phyloP scores from a whole-genome alignment of 139 green algal species.

The Chlorella sp. region DNA sequence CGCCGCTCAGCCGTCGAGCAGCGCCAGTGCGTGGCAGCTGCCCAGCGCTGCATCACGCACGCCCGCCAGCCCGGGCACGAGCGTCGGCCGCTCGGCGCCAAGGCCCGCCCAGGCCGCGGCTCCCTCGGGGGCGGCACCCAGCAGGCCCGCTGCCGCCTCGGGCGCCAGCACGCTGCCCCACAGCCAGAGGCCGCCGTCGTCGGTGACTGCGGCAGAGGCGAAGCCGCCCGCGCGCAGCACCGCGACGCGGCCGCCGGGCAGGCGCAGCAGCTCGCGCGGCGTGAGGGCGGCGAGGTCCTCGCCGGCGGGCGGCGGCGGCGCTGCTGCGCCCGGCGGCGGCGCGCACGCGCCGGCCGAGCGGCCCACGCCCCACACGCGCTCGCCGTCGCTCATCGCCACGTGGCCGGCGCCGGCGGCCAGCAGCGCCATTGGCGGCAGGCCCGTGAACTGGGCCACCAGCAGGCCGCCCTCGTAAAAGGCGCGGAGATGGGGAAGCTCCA shows the following conservation, averaged over 20 bases:
- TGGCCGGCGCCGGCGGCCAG: slow-evolving; percentile 62
- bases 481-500: slow-evolving; percentile 7
- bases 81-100: background rate
- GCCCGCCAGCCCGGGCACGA: slow-evolving; percentile 33
- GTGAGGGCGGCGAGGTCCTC: slow-evolving; percentile 6
- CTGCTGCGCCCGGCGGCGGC: background rate
- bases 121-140: background rate
- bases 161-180: slow-evolving; percentile 60
- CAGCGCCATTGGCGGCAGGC: slow-evolving; percentile 52
- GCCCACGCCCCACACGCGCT: slow-evolving; percentile 61
- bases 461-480: slow-evolving; percentile 5
- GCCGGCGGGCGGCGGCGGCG: background rate
- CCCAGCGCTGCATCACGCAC: slow-evolving; percentile 35
- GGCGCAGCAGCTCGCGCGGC: slow-evolving; percentile 43
- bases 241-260: slow-evolving; percentile 27
- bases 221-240: slow-evolving; percentile 51
- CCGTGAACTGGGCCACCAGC: slow-evolving; percentile 39
- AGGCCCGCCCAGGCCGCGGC: slow-evolving; percentile 32
- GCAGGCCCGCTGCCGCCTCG: background rate
- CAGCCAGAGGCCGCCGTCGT: slow-evolving; percentile 53
- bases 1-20: slow-evolving; percentile 2
- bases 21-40: slow-evolving; percentile 26
- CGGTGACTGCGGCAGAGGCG: slow-evolving; percentile 52
- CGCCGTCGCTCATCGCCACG: slow-evolving; percentile 60
- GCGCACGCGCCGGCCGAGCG: background rate